A percentile compares a stretch with the other conserved stretches of the same genome.
Conservation (phyloP, 352 stramenopile genomes). For the Thalassiosira livingstoniorum region DNA sequence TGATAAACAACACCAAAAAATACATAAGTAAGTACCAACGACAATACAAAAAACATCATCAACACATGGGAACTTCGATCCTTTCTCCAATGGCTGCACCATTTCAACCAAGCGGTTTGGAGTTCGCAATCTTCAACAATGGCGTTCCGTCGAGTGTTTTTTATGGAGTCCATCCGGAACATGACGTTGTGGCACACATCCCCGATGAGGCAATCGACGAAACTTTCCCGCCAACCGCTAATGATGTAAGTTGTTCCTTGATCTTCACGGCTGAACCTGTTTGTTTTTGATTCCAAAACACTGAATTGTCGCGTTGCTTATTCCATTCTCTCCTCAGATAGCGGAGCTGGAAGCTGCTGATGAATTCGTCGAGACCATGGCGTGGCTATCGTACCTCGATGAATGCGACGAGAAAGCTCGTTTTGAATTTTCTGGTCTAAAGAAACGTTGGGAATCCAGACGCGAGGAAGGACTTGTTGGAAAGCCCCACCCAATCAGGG, state of each 20-base stretch:
- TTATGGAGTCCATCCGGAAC: conserved; percentile 49
- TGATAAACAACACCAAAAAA: not conserved
- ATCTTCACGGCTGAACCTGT: not conserved
- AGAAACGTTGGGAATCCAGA: conserved; percentile 74
- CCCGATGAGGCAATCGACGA: conserved; percentile 74
- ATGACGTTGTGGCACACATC: conserved; percentile 69
- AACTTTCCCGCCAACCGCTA: conserved; percentile 49
- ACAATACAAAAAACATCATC: not conserved
- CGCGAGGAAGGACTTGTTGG: conserved; percentile 57
- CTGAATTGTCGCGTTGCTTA: conserved; percentile 19
- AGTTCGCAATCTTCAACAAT: conserved; percentile 73
- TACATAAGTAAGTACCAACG: too few relatives aligned
- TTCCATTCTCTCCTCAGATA: conserved; percentile 56
- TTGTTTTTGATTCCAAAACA: too few relatives aligned
- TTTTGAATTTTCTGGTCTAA: conserved; percentile 38
- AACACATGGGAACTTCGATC: not conserved
- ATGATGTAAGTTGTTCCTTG: conserved; percentile 31
- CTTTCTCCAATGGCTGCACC: conserved; percentile 18
- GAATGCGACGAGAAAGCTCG: conserved; percentile 70
- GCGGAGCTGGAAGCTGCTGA: conserved; percentile 78
- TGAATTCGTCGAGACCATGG: conserved; percentile 75
- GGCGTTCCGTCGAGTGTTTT: conserved; percentile 57
- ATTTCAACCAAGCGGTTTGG: conserved; percentile 29
- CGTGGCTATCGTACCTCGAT: conserved; percentile 68
- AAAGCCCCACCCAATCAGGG: conserved; percentile 49